Evolutionary conservation across 257 asterid species (phyloP).

Genomic region (Solanum piurae): DNA sequence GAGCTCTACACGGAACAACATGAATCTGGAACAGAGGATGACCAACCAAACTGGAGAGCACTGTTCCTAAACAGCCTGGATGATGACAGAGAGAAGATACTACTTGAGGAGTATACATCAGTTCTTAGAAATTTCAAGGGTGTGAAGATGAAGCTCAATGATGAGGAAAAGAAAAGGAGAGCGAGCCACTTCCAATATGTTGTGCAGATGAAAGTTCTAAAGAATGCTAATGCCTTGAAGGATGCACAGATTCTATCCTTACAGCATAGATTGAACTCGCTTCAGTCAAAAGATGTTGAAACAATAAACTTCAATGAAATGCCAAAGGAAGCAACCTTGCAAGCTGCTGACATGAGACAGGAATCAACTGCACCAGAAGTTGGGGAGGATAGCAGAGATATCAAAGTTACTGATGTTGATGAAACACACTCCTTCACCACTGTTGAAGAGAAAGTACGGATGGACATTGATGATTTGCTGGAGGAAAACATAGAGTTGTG

Average conservation of each 20-base stretch:
- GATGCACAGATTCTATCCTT: slow-evolving; percentile 34
- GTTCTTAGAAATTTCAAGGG: slow-evolving; percentile 32
- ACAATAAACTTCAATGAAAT: background rate
- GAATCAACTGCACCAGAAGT: background rate
- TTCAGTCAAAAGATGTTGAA: slow-evolving; percentile 1
- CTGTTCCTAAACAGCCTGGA: slow-evolving; percentile 29
- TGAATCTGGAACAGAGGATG: slow-evolving; percentile 11
- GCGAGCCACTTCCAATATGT: slow-evolving; percentile 35
- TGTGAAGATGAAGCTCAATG: slow-evolving; percentile 34
- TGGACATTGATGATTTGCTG: slow-evolving; percentile 35
- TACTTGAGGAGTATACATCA: slow-evolving; percentile 30
- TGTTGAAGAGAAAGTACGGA: slow-evolving; percentile 33
- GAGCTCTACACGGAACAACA: slow-evolving; percentile 6
- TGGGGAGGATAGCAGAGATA: slow-evolving; percentile 10
- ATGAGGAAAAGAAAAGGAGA: slow-evolving; percentile 35
- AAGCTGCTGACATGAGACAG: background rate
- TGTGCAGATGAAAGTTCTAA: slow-evolving; percentile 33
- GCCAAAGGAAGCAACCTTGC: background rate
- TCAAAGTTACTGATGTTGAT: slow-evolving; percentile 5
- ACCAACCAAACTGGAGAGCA: slow-evolving; percentile 36
- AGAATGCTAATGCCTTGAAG: slow-evolving; percentile 31
- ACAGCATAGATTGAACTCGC: slow-evolving; percentile 11
- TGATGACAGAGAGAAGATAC: slow-evolving; percentile 35
- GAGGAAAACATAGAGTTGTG: slow-evolving; percentile 41
- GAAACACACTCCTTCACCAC: slow-evolving; percentile 11